Evolutionary conservation across 345 rosid species (phyloP), one percentile per base, ranked within the genome.

Genomic region (Gossypium turneri): DNA sequence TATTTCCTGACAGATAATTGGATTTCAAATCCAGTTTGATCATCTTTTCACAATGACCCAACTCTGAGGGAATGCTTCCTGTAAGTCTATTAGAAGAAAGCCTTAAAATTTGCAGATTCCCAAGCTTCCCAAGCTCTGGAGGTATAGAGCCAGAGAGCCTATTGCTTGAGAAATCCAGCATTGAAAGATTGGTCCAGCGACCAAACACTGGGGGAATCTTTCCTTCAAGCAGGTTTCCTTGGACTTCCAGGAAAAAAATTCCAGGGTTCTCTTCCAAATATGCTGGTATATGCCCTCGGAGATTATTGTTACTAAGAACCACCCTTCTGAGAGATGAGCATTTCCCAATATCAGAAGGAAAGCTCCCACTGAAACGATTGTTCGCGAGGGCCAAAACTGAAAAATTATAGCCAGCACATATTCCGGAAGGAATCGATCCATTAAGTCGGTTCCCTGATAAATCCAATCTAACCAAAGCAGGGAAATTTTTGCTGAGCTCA

Each of bases 101-200:
- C 53, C 68, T 80, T 38, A 85, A 58, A 3, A 44, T 38, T 15
- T 80, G 82, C 62, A 80, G 88, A 70, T 80, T 82, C 50, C 34
- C 41, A 17, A 82, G 80, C 61, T 62, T 74, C 65, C 88, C 84
- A 6, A 82, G 60, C 80, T 82, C 82, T 12, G 69, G 70, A 79
- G 85, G 85, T 57, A 85, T 67, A 20, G 80, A 63, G 16, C 85
- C 84, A 2, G 81, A 75, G 17, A 85, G 69, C 67, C 62, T 56
- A 61, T 85, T 85, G 50, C 67, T 50, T 11, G 88, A 85, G 53
- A 85, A 69, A 74, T 82, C 88, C 65, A 82, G 77, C 80, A 76
- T 69, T 64, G 81, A 60, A 13, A 85, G 84, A 60, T 85, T 78
- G 63, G 67, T 80, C 82, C 82, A 76, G 7, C 41, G 61, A 22